Base-by-base conservation (phyloP, 179 eudicot species). In the Monotropa hypopitys region DNA sequence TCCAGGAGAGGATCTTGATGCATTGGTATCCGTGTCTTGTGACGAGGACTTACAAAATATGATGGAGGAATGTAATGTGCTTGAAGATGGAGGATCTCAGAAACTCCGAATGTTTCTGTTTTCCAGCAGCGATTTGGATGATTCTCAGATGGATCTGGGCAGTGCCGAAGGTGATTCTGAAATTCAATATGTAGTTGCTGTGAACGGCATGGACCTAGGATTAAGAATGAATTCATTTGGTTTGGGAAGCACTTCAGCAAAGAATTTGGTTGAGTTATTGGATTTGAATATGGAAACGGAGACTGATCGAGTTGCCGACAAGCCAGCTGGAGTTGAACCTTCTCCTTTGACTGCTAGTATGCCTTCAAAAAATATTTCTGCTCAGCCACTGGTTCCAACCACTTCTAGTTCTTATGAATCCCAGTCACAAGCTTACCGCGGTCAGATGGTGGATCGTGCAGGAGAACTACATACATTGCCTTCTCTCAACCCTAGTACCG, bases 1-100 rank as follows among this genome's bases (percentile, higher is more conserved):
- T 82, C 98, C 98, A 16, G 98, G 94, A 43, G 97, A 92, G 89
- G 97, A 92, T 84, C 91, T 92, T 65, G 97, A 92, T 86, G 92
- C 98, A 56, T 85, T 93, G 78, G 92, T 93, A 42, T 90, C 98
- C 20, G 97, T 93, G 10, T 89, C 93, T 56, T 88, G 86, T 57
- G 96, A 92, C 21, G 98, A 93, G 80, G 98, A 93, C 83, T 77
- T 93, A 76, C 93, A 89, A 76, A 92, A 93, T 81, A 92, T 93
- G 98, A 88, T 93, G 88, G 98, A 93, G 79, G 98, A 93, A 75
- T 89, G 91, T 77, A 82, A 83, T 81, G 81, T 81, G 11, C 77
- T 87, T 23, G 97, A 86, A 67, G 87, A 83, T 82, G 91, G 83
- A 66, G 93, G 89, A 42, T 76, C 82, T 46, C 85, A 88, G 83